Evolutionary conservation across 2,329 filamentous ascomycete species (phyloP), one percentile per base, ranked within the genome.

Genomic region (Trichoderma sp.): DNA sequence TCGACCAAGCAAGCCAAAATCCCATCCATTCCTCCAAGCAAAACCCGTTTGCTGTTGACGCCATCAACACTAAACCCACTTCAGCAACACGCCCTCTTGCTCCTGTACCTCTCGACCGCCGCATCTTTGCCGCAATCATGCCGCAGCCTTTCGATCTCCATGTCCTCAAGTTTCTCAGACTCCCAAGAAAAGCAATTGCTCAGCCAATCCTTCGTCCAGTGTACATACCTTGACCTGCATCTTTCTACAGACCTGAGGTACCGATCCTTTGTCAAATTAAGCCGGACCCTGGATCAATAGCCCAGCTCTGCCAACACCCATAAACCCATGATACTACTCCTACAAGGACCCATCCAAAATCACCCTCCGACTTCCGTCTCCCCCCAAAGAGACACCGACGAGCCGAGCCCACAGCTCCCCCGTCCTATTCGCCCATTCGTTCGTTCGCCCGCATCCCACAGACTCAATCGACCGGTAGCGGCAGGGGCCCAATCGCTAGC

Each of bases 311-410:
- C 45, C 21, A 50, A n/a, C 24, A 4, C 50, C 30, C 34, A 17
- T 26, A 39, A 14, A 39, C 34, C 30, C 30, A 34, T 9, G 30
- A 34, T 39, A 39, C 34, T 39, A 39, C 34, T 5, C 10, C 19
- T 28, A 12, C 41, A n/a, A 34, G 30, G 48, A 54, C 39, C 59
- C 39, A 62, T 45, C 59, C 59, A 45, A 57, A 24, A 28, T 50
- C 50, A 9, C 39, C 61, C 63, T 45, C 63, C 66, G 66, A 67
- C 66, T 66, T 67, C 66, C 66, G 66, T 39, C 28, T 24, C 51
- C 34, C 52, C 52, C 41, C 26, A 10, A 34, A 28, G 24, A 52
- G 52, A 14, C 47, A 41, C 24, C 58, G 54, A 66, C 61, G 64
- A 63, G 58, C 58, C 56, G 66, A 66, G n/a, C 44, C 34, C 66